phyloP scores from a whole-genome alignment of 257 asterid genomes.

The Solanum peruvianum region DNA sequence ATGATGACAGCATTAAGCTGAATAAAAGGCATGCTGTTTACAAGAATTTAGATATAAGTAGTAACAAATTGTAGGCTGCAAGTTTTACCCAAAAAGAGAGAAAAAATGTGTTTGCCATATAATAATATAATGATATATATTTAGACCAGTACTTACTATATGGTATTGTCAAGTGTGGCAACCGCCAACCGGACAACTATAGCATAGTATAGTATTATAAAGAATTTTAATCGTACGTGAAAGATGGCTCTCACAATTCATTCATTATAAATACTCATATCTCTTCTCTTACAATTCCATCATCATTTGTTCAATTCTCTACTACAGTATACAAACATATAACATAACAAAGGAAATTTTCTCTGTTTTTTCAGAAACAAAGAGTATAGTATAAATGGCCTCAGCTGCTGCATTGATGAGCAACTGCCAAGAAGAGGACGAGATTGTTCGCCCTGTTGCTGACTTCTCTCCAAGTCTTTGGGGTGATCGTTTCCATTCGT shows the following conservation, averaged over 20 bases:
- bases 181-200: background rate
- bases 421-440: background rate
- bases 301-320: background rate
- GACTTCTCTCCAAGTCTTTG: conserved; percentile 23
- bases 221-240: background rate
- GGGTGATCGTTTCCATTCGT: conserved; percentile 13
- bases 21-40: background rate
- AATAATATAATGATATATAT: background rate
- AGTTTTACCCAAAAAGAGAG: background rate
- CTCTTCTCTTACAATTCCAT: background rate
- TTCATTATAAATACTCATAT: background rate
- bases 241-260: background rate
- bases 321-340: background rate
- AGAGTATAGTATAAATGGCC: background rate
- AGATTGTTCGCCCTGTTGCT: conserved; percentile 13
- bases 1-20: background rate
- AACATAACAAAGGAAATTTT: background rate
- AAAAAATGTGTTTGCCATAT: background rate
- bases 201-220: background rate
- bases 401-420: background rate
- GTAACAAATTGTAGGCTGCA: background rate
- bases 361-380: background rate
- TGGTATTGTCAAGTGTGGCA: background rate
- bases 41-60: background rate
- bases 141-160: background rate